Conservation (phyloP, 1,284 basidiomycete species). For the Leccinum angustisporum region DNA sequence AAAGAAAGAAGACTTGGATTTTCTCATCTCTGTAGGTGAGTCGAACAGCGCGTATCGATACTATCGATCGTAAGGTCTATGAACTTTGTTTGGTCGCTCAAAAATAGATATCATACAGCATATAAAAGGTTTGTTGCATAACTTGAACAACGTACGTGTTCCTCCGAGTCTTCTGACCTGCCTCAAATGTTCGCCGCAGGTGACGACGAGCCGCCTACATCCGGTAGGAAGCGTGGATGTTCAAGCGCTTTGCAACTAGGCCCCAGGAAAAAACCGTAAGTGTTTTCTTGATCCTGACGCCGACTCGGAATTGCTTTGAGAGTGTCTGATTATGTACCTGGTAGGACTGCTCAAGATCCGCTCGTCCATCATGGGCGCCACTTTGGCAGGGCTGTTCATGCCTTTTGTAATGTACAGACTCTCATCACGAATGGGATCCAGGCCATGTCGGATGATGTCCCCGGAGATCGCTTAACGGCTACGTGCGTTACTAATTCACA, state of each 20-base stretch:
- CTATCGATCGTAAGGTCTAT: neutral
- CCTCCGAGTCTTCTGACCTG: neutral
- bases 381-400: neutral
- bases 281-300: neutral
- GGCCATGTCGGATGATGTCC: neutral
- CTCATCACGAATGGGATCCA: neutral
- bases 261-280: neutral
- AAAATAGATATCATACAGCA: neutral
- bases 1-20: neutral
- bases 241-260: neutral
- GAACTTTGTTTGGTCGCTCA: neutral
- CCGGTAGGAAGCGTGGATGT: neutral
- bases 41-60: neutral
- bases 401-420: neutral
- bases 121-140: neutral
- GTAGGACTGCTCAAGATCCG: neutral
- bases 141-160: neutral
- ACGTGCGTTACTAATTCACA: neutral
- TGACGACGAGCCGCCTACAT: neutral
- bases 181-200: neutral
- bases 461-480: neutral
- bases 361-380: neutral
- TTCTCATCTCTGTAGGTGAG: no score
- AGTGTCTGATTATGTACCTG: no score
- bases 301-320: neutral